These are phyloP conservation scores for Physcomitrium patens DNA, from an alignment of 225 moss, liverwort and hornwort species.

Conservation along the genomic window DNA sequence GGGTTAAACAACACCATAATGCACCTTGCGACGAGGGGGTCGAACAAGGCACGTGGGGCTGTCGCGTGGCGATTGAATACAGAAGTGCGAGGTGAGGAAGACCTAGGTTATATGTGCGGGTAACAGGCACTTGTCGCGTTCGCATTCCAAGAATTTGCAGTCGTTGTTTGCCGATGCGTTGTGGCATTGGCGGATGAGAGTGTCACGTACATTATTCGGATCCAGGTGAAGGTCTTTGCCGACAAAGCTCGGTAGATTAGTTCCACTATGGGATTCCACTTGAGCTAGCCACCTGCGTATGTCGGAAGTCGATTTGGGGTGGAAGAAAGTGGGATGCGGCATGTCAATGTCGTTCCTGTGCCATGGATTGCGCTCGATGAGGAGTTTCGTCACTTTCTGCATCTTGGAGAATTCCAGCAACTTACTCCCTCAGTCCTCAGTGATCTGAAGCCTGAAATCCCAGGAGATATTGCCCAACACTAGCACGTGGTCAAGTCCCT, in stretches of 20 bases:
- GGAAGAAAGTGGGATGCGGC: slow-evolving; percentile 94
- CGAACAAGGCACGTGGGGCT: slow-evolving; percentile 84
- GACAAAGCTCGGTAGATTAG: slow-evolving; percentile 82
- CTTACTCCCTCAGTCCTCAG: slow-evolving; percentile 75
- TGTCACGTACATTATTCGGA: slow-evolving; percentile 67
- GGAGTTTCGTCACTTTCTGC: slow-evolving; percentile 66
- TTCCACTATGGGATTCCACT: slow-evolving; percentile 46
- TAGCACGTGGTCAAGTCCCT: slow-evolving; percentile 77
- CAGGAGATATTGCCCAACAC: slow-evolving; percentile 90
- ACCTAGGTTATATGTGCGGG: slow-evolving; percentile 69
- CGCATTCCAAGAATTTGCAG: slow-evolving; percentile 75
- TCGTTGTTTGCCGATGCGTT: slow-evolving; percentile 38
- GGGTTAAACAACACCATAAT: slow-evolving; percentile 92
- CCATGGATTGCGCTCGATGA: slow-evolving; percentile 96
- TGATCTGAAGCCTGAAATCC: slow-evolving; percentile 74
- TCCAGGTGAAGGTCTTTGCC: slow-evolving; percentile 87
- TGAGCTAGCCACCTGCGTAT: slow-evolving; percentile 65
- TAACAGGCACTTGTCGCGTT: slow-evolving; percentile 60
- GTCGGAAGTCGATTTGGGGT: slow-evolving; percentile 73
- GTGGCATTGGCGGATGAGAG: slow-evolving; percentile 76
- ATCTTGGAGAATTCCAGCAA: slow-evolving; percentile 70
- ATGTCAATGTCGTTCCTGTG: slow-evolving; percentile 80
- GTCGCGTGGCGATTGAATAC: slow-evolving; percentile 90
- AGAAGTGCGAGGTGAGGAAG: slow-evolving; percentile 84
- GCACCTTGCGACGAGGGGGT: slow-evolving; percentile 85